A percentile compares a stretch with the other conserved stretches of the same genome.
These are phyloP conservation scores for Meyerozyma smithsonii DNA, from an alignment of 1,139 yeast species.

Conservation along the genomic window DNA sequence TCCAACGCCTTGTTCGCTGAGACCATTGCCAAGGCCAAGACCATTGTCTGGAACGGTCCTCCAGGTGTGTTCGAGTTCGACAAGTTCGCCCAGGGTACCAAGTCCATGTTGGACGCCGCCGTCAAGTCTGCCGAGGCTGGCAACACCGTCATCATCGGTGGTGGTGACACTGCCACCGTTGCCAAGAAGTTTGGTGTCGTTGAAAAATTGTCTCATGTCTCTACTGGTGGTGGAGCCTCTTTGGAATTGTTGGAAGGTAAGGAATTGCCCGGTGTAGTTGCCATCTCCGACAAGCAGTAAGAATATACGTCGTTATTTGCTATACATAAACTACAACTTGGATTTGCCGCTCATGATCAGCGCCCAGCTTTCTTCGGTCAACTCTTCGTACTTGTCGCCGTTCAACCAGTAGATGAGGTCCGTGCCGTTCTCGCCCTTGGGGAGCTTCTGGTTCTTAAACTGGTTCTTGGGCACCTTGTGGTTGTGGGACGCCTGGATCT, in stretches of 20 bases:
- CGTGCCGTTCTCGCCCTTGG: slow-evolving; percentile 58
- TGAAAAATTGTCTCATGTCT: slow-evolving; percentile 91
- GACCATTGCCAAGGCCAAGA: slow-evolving; percentile 86
- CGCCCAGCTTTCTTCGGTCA: slow-evolving; percentile 59
- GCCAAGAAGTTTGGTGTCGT: slow-evolving; percentile 96
- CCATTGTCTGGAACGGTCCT: slow-evolving; percentile 99
- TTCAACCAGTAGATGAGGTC: slow-evolving; percentile 72
- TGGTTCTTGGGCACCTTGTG: slow-evolving; percentile 80
- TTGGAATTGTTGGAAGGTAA: slow-evolving; percentile 97
- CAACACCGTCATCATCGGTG: slow-evolving; percentile 94
- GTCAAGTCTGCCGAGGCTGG: slow-evolving; percentile 83
- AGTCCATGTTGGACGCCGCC: slow-evolving; percentile 79
- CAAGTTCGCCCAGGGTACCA: slow-evolving; percentile 84
- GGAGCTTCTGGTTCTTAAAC: slow-evolving; percentile 73
- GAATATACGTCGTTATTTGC: not conserved
- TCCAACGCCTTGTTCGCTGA: slow-evolving; percentile 69
- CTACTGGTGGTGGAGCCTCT: slow-evolving; percentile 99
- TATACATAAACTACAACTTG: slow-evolving; percentile 23
- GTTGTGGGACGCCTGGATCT: slow-evolving; percentile 69
- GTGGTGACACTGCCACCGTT: slow-evolving; percentile 99
- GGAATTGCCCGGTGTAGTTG: slow-evolving; percentile 93
- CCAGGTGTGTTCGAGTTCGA: slow-evolving; percentile 99
- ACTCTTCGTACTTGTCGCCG: slow-evolving; percentile 47
- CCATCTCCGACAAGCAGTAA: slow-evolving; percentile 65
- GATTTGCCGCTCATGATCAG: slow-evolving; percentile 39